Conservation (phyloP, 2,329 filamentous ascomycete species). For the Colletotrichum navitas region DNA sequence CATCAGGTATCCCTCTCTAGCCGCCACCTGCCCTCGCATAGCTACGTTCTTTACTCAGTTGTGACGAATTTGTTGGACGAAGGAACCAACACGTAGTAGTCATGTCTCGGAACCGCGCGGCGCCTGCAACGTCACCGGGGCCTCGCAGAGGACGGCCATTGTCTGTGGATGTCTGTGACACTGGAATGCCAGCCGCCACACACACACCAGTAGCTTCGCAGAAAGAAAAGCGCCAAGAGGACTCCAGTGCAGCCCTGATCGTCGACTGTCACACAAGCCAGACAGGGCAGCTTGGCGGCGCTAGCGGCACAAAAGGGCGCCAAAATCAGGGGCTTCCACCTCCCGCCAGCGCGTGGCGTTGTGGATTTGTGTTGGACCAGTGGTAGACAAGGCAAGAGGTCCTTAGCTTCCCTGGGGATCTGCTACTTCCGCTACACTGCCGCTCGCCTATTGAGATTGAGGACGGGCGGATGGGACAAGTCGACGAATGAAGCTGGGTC, state of each 20-base stretch:
- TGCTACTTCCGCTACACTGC: not conserved
- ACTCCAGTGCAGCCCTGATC: not conserved
- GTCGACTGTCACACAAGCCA: not conserved
- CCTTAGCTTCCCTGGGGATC: not conserved
- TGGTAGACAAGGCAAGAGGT: not conserved
- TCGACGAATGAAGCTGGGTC: not conserved
- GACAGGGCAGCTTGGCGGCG: not conserved
- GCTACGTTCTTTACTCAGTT: not conserved
- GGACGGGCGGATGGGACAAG: not conserved
- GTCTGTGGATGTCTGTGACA: not conserved
- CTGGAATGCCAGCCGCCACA: not conserved
- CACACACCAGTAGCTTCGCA: not conserved
- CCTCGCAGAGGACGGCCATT: not conserved
- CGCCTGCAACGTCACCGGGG: not conserved
- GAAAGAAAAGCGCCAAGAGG: not conserved
- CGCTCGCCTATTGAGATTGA: not conserved
- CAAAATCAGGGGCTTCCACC: not conserved
- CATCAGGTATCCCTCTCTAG: not conserved
- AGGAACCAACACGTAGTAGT: not conserved
- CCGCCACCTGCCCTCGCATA: not conserved
- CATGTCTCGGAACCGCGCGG: not conserved
- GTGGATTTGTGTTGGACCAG: not conserved
- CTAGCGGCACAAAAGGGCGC: not conserved
- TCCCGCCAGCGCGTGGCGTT: not conserved
- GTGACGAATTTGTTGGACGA: not conserved